phyloP scores from a whole-genome alignment of 2,329 filamentous ascomycete genomes.

The Aspergillus spinulosporus region DNA sequence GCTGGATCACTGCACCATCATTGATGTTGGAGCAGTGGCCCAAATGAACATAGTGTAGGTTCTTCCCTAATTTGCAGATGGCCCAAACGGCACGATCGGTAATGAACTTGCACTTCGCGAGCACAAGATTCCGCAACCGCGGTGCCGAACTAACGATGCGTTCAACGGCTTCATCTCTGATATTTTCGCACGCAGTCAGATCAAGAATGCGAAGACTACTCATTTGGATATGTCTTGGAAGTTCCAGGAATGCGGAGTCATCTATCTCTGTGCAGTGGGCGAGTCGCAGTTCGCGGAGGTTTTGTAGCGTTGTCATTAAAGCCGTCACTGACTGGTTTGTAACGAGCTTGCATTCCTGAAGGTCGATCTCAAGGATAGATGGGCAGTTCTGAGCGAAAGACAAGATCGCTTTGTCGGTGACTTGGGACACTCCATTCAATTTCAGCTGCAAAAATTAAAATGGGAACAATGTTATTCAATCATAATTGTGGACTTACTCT shows the following conservation, averaged over 20 bases:
- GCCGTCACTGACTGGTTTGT: conserved; percentile 81
- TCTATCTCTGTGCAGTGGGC: conserved; percentile 82
- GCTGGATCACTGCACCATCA: conserved; percentile 78
- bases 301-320: conserved; percentile 73
- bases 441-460: conserved; percentile 65
- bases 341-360: conserved; percentile 79
- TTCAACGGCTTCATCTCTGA: conserved; percentile 84
- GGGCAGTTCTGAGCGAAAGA: conserved; percentile 86
- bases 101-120: conserved; percentile 91
- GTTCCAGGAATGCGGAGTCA: conserved; percentile 80
- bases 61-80: conserved; percentile 89
- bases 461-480: neutral
- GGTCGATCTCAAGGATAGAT: conserved; percentile 93
- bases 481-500: conserved; percentile 46
- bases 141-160: conserved; percentile 86
- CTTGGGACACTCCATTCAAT: conserved; percentile 85
- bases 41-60: conserved; percentile 92
- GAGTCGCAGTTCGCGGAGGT: conserved; percentile 86
- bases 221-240: conserved; percentile 69
- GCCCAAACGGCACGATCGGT: conserved; percentile 85
- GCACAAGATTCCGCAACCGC: conserved; percentile 83
- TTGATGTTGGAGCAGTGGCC: conserved; percentile 92
- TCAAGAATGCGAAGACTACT: conserved; percentile 92
- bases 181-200: conserved; percentile 78
- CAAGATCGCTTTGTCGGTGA: conserved; percentile 77